Evolutionary conservation across 2,329 filamentous ascomycete species (phyloP), one percentile per base, ranked within the genome.

Genomic region (Fusarium udum): DNA sequence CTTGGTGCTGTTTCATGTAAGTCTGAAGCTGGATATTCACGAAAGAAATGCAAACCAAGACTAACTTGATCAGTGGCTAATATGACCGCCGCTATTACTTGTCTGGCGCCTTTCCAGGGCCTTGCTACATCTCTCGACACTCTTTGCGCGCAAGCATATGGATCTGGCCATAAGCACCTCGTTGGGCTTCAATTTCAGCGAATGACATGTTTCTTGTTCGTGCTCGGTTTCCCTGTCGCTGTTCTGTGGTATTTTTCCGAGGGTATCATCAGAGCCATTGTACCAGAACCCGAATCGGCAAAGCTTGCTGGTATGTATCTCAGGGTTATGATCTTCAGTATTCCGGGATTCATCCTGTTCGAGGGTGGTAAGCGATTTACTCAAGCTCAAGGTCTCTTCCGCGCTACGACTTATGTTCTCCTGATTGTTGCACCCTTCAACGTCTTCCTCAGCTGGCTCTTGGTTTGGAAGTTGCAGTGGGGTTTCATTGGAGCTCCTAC

Each of bases 131-230:
- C 92, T 72, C 86, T 98, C 42, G 95, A 98, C 82, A 98, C 95
- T 0, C 90, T 98, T 6, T 98, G 95, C 81, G 90, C 95, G 0
- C 95, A 98, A 82, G 95, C 96, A 1, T 98, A 97, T 79, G 95
- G 96, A 6, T 97, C 93, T 2, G 95, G 95, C 0, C 93, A 92
- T 80, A 97, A 93, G 79, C 93, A 95, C 75, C 89, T 98, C 10
- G 95, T 98, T 16, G 93, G 93, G 4, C 81, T 96, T 61, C 93
- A 96, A 77, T 87, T 94, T 71, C 93, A 96, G 82, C 88, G 93
- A 64, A 95, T 95, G 93, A 85, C 93, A 3, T 92, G 87, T 79
- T 95, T 96, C 79, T 87, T 96, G 6, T 91, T 92, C 85, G 80
- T 87, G 6, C 87, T 95, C 72, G 92, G 90, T 4, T 86, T 94